Percentiles rank a stretch among this genome's conserved stretches.
phyloP scores from a whole-genome alignment of 1,284 basidiomycete genomes.

The Apiotrichum gamsii region DNA sequence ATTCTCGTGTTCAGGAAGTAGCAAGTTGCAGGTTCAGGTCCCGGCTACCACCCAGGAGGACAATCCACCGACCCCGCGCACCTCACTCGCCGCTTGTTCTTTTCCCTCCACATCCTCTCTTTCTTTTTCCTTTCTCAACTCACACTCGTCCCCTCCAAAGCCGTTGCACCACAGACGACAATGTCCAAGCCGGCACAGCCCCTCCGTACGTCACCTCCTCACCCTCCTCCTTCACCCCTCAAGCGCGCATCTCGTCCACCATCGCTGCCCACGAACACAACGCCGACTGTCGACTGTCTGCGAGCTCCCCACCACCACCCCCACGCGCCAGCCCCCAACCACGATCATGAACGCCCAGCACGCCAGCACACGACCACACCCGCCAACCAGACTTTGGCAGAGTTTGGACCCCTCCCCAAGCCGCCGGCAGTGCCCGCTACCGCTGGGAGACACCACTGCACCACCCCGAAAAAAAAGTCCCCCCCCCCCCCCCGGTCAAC shows the following conservation, averaged over 20 bases:
- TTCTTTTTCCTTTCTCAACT: neutral
- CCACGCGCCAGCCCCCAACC: neutral
- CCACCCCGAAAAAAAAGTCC: too few relatives aligned
- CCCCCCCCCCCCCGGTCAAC: too few relatives aligned
- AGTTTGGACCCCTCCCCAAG: too few relatives aligned
- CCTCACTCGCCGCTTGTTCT: neutral
- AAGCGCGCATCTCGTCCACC: too few relatives aligned
- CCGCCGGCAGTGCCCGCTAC: too few relatives aligned
- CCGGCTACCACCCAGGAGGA: too few relatives aligned
- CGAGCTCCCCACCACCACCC: neutral
- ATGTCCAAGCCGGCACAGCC: neutral
- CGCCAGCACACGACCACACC: neutral
- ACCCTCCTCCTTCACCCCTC: neutral
- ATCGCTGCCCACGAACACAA: too few relatives aligned
- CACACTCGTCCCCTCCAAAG: neutral
- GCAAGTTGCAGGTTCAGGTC: neutral
- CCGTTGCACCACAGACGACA: neutral
- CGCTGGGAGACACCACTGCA: too few relatives aligned
- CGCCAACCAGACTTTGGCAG: neutral
- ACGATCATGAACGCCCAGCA: conserved; percentile 53
- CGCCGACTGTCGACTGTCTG: too few relatives aligned
- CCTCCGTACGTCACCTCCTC: neutral
- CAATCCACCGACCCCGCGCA: neutral
- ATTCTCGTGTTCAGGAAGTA: neutral
- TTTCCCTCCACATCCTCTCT: neutral